Conservation (phyloP, 495 filamentous ascomycete genomes). For the Neurospora africana region DNA sequence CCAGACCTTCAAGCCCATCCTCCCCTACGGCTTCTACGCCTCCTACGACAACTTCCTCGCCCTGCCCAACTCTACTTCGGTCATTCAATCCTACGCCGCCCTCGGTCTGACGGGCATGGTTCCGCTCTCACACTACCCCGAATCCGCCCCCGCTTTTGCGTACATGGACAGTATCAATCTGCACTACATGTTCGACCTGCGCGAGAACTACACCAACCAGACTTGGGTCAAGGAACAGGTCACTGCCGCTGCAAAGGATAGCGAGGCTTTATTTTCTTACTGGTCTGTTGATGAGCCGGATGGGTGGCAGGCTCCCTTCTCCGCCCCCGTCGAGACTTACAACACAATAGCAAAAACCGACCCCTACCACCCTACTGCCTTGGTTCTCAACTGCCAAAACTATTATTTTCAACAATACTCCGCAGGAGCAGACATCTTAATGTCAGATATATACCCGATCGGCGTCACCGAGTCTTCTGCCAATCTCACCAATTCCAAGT, state of each 20-base stretch:
- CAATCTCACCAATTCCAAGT: constrained; percentile 40
- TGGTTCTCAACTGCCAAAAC: constrained; percentile 60
- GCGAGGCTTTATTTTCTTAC: constrained; percentile 49
- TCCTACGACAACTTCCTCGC: constrained; percentile 46
- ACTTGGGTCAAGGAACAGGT: constrained; percentile 44
- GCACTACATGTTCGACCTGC: constrained; percentile 57
- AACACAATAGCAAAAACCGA: constrained; percentile 45
- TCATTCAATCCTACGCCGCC: constrained; percentile 42
- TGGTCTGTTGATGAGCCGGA: constrained; percentile 65
- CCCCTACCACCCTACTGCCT: constrained; percentile 57
- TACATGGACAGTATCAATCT: constrained; percentile 46
- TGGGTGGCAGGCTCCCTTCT: constrained; percentile 50
- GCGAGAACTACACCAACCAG: constrained; percentile 48
- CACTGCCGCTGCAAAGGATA: constrained; percentile 32
- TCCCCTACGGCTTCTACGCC: constrained; percentile 57
- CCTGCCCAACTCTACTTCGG: constrained; percentile 25
- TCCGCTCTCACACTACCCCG: constrained; percentile 25
- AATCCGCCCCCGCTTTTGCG: constrained; percentile 40
- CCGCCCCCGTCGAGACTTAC: constrained; percentile 26
- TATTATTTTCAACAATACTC: constrained; percentile 57
- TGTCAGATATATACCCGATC: constrained; percentile 58
- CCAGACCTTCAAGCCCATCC: constrained; percentile 34
- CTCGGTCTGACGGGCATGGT: constrained; percentile 34
- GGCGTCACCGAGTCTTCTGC: constrained; percentile 21
- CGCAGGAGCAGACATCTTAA: constrained; percentile 52